phyloP scores from a whole-genome alignment of 179 eudicot species.

The Spergularia azorica region DNA sequence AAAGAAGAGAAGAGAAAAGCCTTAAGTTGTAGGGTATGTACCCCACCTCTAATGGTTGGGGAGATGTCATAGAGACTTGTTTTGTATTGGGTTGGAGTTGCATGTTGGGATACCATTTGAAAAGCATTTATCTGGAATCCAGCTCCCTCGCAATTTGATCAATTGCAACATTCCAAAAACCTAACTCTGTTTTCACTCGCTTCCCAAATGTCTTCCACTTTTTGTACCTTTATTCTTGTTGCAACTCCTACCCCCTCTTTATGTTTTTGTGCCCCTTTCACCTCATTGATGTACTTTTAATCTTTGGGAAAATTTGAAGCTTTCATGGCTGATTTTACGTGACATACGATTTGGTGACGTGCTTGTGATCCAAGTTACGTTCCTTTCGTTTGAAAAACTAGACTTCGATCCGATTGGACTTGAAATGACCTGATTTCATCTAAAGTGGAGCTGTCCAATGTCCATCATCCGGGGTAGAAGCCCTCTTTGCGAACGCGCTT shows the following conservation, averaged over 20 bases:
- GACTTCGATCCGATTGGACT: too few species aligned
- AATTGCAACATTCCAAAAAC: constrained; percentile 28
- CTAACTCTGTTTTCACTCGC: not conserved
- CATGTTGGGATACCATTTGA: constrained; percentile 30
- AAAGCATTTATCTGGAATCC: constrained; percentile 37
- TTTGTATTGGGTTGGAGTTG: constrained; percentile 26
- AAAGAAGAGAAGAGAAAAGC: not conserved
- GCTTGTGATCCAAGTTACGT: not conserved
- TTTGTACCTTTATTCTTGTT: constrained; percentile 30
- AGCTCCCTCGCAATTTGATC: constrained; percentile 22
- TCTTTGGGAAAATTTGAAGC: not conserved
- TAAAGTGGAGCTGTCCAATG: too few species aligned
- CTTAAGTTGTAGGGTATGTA: not conserved
- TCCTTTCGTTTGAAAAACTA: too few species aligned
- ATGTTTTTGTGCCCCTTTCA: not conserved
- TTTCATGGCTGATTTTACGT: not conserved
- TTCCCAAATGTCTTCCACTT: constrained; percentile 29
- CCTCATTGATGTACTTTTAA: not conserved
- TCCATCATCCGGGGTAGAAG: too few species aligned
- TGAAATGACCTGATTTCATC: too few species aligned
- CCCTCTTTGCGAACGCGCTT: too few species aligned
- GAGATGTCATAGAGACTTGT: constrained; percentile 21
- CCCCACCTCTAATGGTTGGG: not conserved
- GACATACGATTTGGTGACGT: not conserved
- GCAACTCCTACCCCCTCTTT: constrained; percentile 5